Base-by-base conservation (phyloP, 1,139 yeast species). In the Suhomyces yuchorum region DNA sequence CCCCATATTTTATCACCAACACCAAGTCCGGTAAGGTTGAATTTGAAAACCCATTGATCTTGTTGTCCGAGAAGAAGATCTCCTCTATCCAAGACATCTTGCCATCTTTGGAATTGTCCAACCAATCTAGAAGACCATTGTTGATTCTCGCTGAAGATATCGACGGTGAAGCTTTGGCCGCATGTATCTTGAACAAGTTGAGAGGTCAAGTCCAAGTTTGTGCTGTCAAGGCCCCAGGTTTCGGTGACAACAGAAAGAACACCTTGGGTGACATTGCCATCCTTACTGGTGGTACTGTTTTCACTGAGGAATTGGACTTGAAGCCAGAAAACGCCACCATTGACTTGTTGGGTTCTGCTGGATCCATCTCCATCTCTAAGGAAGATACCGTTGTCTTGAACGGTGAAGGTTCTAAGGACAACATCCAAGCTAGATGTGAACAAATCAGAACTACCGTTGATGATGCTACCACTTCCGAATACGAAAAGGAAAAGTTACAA, bases 121-220 rank as follows among this genome's bases (percentile, higher is more conserved):
- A 90, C 80, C 95, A 92, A 78, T 73, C 84, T 56, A 87, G 99
- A 80, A 91, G 97, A 77, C 99, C 99, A 56, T 79, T 93, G 69
- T 80, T 93, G 65, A 90, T 93, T 67, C 77, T 93, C 62, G 98
- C 99, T 56, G 99, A 93, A 78, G 99, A 93, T 68, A 81, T 93
- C 59, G 99, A 93, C 61, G 99, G 99, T 63, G 99, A 93, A 78
- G 99, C 99, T 49, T 82, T 93, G 56, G 99, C 99, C 63, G 99
- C 99, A 56, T 95, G 99, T 81, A 92, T 93, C 65, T 83, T 93
- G 72, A 93, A 93, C 84, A 93, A 93, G 78, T 86, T 95, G 69
- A 87, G 99, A 79, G 99, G 99, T 62, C 99, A 93, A 80, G 97
- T 93, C 56, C 96, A 91, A 75, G 99, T 95, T 54, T 90, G 96